Base-by-base conservation (phyloP, 148 eudicot genomes). In the Vaccinium vitisidaea region DNA sequence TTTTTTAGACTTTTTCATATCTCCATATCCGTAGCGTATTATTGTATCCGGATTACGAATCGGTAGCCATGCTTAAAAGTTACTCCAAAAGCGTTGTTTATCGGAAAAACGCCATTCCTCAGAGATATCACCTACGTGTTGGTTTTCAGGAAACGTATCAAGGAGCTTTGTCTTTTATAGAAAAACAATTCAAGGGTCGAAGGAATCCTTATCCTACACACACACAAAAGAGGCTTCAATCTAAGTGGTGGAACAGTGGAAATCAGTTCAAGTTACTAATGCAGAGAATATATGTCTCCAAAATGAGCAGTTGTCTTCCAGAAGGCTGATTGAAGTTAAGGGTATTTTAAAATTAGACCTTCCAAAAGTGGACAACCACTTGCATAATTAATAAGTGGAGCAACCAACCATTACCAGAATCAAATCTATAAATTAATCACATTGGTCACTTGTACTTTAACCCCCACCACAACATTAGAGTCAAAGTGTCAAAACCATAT, bases 381-480 rank as follows among this genome's bases (percentile, higher is more conserved):
- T 36, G 12, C 77, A 16, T 36, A 32, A 32, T 71, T 71, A 36
- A 32, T 71, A 13, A 71, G 6, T 10, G 36, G 76, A 15, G 77
- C 39, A 52, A 18, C 48, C 12, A 32, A 73, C 49, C 49, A 13
- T 39, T 16, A 74, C 36, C 69, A 61, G 23, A 23, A 71, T 48
- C 52, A 3, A 75, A 16, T 43, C 8, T 49, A 19, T 18, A n/a
- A 13, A 76, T n/a, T 49, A 76, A 76, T 48, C 49, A n/a, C 54
- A 21, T 23, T 23, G 56, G n/a, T 76, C 32, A 76, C 18, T 73
- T 76, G 80, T 76, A 76, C 55, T 76, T 76, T 76, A 76, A 76
- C 56, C 30, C 49, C 23, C 80, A 10, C 80, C 56, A 76, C 80
- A 76, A 76, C 30, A 12, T 49, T 76, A 76, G 18, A n/a, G 80